Conservation (phyloP, 1,284 basidiomycete species). For the Irpex lacteus region DNA sequence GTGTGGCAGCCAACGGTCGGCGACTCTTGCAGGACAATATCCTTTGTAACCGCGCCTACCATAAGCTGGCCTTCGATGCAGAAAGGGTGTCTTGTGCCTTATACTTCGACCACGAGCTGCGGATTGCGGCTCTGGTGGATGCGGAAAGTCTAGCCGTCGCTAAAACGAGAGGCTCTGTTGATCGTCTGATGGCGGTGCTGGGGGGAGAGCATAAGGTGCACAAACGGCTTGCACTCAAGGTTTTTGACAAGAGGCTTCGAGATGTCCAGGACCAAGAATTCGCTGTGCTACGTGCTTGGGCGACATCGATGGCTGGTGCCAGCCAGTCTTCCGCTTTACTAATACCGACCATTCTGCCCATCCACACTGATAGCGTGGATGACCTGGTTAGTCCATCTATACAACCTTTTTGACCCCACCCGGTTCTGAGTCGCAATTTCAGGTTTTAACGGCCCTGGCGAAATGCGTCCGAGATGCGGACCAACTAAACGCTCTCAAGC, state of each 20-base stretch:
- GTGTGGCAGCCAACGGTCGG: neutral
- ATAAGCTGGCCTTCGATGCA: constrained; percentile 39
- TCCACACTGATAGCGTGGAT: neutral
- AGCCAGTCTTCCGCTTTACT: neutral
- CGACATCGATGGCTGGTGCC: constrained; percentile 2
- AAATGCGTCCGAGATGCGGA: constrained; percentile 21
- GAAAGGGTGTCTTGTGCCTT: constrained; percentile 40
- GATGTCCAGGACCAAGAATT: neutral
- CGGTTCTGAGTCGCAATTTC: neutral
- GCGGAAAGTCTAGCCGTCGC: constrained; percentile 26
- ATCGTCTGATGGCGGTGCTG: constrained; percentile 2
- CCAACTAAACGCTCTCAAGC: constrained; percentile 22
- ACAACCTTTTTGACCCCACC: neutral
- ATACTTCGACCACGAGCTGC: constrained; percentile 32
- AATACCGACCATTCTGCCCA: neutral
- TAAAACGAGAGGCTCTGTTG: constrained; percentile 2
- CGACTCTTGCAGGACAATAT: constrained; percentile 15
- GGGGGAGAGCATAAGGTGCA: constrained; percentile 12
- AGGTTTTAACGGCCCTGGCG: constrained; percentile 18
- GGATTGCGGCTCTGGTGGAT: constrained; percentile 44
- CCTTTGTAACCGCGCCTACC: constrained; percentile 12
- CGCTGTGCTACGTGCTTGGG: constrained; percentile 16
- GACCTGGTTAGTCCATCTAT: neutral
- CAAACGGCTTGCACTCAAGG: constrained; percentile 2
- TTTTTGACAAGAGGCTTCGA: constrained; percentile 9